Conservation (phyloP, 1,284 basidiomycete species). For the Ceratobasidium papillatum region DNA sequence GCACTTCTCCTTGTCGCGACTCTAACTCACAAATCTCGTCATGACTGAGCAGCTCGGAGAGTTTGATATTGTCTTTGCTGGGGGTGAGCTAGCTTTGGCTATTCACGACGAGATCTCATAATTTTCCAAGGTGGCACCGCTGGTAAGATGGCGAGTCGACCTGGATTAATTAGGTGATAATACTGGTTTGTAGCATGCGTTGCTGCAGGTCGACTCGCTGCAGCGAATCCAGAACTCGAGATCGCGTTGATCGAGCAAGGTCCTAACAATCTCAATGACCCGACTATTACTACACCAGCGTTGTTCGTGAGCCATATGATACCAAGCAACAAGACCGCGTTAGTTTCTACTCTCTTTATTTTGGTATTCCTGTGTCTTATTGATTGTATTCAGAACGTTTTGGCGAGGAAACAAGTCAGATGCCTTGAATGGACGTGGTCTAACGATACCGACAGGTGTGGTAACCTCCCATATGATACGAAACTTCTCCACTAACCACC, state of each 20-base stretch:
- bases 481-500: too few relatives aligned
- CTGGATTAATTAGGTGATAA: too few relatives aligned
- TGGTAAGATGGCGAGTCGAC: background rate
- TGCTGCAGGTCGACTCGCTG: constrained; percentile 35
- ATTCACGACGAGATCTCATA: too few relatives aligned
- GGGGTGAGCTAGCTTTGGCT: constrained; percentile 9
- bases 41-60: constrained; percentile 25
- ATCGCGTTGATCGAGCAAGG: constrained; percentile 39
- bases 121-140: constrained; percentile 24
- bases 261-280: constrained; percentile 22
- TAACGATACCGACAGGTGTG: constrained; percentile 25
- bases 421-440: constrained; percentile 33
- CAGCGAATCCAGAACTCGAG: constrained; percentile 26
- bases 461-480: background rate
- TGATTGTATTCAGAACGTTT: background rate
- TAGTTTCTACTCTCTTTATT: background rate
- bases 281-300: constrained; percentile 15
- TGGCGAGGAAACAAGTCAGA: constrained; percentile 30
- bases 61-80: constrained; percentile 34
- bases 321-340: constrained; percentile 34
- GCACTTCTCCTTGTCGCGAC: too few relatives aligned
- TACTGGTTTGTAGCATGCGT: constrained; percentile 31
- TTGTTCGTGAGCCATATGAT: constrained; percentile 10
- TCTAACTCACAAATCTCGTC: too few relatives aligned
- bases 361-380: background rate